Evolutionary conservation across 306 rosid species (phyloP).

Genomic region (Fragaria iinumae): DNA sequence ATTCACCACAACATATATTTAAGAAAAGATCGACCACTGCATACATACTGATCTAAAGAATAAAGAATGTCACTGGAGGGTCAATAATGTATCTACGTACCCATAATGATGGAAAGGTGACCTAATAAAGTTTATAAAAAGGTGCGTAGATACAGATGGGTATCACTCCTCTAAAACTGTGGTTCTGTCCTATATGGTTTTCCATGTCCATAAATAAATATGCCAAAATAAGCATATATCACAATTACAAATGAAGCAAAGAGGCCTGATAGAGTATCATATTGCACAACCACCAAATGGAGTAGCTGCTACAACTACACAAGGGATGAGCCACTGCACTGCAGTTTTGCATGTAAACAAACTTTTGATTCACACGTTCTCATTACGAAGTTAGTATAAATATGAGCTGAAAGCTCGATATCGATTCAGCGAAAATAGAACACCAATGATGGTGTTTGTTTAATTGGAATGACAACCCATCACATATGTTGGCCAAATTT

Average conservation of each 20-base stretch:
- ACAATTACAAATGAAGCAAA: neutral
- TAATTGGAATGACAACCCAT: neutral
- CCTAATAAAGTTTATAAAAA: neutral
- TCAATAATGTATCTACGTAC: neutral
- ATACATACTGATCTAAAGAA: neutral
- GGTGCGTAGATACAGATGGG: neutral
- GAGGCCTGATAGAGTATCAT: neutral
- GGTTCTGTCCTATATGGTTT: neutral
- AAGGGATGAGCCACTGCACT: neutral
- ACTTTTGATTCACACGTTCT: neutral
- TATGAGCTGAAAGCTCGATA: neutral
- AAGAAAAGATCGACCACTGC: neutral
- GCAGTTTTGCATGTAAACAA: neutral
- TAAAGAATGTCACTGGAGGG: neutral
- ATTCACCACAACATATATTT: neutral
- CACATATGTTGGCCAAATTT: neutral
- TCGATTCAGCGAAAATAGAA: neutral
- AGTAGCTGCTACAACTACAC: neutral
- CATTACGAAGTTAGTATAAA: neutral
- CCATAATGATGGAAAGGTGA: neutral
- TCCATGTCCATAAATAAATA: neutral
- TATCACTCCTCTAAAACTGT: neutral
- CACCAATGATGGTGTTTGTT: neutral
- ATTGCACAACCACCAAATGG: neutral
- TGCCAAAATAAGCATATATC: neutral